Conservation (phyloP, 257 asterid genomes). For the Coffea canephora region DNA sequence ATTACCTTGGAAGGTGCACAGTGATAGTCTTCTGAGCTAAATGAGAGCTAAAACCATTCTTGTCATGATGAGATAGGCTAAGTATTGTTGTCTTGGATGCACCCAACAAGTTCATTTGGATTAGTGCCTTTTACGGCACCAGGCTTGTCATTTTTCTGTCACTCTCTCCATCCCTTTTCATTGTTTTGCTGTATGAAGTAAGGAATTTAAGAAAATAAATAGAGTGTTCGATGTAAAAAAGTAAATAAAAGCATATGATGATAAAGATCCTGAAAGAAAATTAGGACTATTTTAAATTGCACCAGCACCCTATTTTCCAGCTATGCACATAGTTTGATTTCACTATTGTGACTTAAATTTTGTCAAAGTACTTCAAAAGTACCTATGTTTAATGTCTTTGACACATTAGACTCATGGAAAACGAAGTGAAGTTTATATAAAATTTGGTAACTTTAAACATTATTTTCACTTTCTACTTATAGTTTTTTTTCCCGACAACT, state of each 20-base stretch:
- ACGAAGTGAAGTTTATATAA: background rate
- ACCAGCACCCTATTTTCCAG: background rate
- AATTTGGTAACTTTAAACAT: background rate
- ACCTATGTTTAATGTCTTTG: background rate
- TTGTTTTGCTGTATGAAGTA: background rate
- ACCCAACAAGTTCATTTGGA: constrained; percentile 1
- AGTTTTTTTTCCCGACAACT: background rate
- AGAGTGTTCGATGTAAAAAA: background rate
- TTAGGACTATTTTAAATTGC: background rate
- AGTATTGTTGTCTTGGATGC: background rate
- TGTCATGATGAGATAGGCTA: background rate
- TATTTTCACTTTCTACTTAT: background rate
- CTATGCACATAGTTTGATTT: background rate
- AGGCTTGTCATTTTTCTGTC: background rate
- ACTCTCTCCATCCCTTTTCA: background rate
- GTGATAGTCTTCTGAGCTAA: background rate
- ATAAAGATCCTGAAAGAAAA: background rate
- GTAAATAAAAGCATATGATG: background rate
- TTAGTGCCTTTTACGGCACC: background rate
- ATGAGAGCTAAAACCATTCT: background rate
- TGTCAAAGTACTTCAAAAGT: background rate
- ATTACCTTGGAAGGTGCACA: background rate
- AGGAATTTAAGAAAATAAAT: background rate
- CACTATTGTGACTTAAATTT: background rate
- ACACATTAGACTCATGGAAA: background rate